Conservation (phyloP, 2,329 filamentous ascomycete species). For the Didymella pinodella region DNA sequence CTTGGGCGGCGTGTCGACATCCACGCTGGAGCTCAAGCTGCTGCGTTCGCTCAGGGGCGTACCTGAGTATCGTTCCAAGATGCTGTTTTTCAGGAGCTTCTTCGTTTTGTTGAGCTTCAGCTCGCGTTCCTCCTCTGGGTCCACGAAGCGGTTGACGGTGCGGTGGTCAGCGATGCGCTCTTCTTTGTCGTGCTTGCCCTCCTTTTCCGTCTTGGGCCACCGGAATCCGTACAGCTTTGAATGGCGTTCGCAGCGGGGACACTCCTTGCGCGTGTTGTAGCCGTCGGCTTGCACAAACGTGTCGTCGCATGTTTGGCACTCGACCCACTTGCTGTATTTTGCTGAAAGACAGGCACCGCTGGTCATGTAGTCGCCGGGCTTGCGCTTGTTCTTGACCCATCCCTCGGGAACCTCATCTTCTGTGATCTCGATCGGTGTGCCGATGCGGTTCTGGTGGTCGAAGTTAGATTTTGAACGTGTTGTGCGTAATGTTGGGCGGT, state of each 20-base stretch:
- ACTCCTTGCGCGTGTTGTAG: constrained; percentile 82
- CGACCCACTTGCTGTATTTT: constrained; percentile 82
- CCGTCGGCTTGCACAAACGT: constrained; percentile 89
- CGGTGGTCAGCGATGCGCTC: constrained; percentile 80
- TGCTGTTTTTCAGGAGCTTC: constrained; percentile 34
- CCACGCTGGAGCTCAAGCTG: constrained; percentile 38
- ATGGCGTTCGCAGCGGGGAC: constrained; percentile 92
- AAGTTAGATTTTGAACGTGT: constrained; percentile 49
- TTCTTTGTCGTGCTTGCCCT: constrained; percentile 75
- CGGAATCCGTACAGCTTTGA: constrained; percentile 93
- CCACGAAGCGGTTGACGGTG: constrained; percentile 84
- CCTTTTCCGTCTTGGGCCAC: constrained; percentile 93
- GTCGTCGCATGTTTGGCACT: constrained; percentile 82
- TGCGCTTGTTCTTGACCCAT: constrained; percentile 42
- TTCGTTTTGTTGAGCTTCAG: constrained; percentile 43
- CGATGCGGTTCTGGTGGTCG: constrained; percentile 36
- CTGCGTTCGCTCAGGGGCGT: constrained; percentile 39
- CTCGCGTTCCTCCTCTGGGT: constrained; percentile 67
- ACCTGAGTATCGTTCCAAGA: constrained; percentile 34
- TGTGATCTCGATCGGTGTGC: constrained; percentile 40
- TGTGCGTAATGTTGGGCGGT: constrained; percentile 36
- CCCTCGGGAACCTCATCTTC: constrained; percentile 28
- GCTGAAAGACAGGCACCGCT: constrained; percentile 79
- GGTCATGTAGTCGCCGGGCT: constrained; percentile 72
- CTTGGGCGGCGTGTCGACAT: constrained; percentile 32